A percentile compares a stretch with the other conserved stretches of the same genome.
Evolutionary conservation across 352 stramenopile species (phyloP).

Genomic region (Globisporangium spiculum): DNA sequence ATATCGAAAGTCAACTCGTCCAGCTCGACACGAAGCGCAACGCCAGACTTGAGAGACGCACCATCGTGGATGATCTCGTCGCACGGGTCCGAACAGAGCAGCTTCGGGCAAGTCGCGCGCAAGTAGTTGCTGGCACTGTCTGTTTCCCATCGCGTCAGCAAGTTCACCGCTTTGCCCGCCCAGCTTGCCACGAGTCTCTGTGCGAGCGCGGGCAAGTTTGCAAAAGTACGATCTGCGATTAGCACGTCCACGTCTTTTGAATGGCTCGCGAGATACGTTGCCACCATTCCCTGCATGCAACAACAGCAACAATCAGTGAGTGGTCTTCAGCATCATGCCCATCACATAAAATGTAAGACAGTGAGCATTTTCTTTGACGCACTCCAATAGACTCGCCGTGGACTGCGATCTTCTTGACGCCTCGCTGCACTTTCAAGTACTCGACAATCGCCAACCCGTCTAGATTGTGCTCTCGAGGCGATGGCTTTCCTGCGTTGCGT

Average conservation of each 20-base stretch:
- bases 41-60: slow-evolving; percentile 79
- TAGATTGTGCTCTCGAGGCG: slow-evolving; percentile 55
- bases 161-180: slow-evolving; percentile 59
- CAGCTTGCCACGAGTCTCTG: slow-evolving; percentile 76
- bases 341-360: background rate
- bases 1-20: slow-evolving; percentile 41
- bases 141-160: slow-evolving; percentile 78
- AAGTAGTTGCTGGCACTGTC: slow-evolving; percentile 79
- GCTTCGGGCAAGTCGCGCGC: slow-evolving; percentile 64
- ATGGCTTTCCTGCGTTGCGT: slow-evolving; percentile 59
- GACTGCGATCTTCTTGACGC: slow-evolving; percentile 58
- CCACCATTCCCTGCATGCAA: slow-evolving; percentile 46
- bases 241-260: slow-evolving; percentile 62
- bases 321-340: too few species aligned
- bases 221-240: slow-evolving; percentile 80
- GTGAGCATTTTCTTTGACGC: background rate
- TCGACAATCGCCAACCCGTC: slow-evolving; percentile 74
- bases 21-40: slow-evolving; percentile 65
- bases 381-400: slow-evolving; percentile 84
- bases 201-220: slow-evolving; percentile 71
- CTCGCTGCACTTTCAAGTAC: slow-evolving; percentile 55
- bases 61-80: slow-evolving; percentile 85
- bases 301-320: background rate
- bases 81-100: slow-evolving; percentile 77
- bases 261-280: slow-evolving; percentile 61